phyloP scores from a whole-genome alignment of 2,329 filamentous ascomycete species.

The Mycosphaerella arachidis region DNA sequence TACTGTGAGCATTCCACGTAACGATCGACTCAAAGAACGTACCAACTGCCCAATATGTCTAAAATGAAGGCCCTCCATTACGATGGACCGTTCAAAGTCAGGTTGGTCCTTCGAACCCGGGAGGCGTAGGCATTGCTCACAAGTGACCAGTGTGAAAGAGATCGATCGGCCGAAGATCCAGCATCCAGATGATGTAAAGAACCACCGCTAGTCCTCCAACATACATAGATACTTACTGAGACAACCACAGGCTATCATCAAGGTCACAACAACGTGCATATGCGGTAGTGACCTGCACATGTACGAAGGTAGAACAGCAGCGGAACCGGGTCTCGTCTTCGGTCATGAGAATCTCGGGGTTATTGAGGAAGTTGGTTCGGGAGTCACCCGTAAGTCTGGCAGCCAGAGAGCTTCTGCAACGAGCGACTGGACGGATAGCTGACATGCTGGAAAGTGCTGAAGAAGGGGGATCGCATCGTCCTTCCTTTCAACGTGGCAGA shows the following conservation, averaged over 20 bases:
- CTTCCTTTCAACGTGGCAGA: conserved; percentile 64
- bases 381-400: conserved; percentile 47
- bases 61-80: conserved; percentile 62
- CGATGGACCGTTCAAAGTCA: conserved; percentile 48
- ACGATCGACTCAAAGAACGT: not conserved
- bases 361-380: conserved; percentile 49
- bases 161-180: conserved; percentile 55
- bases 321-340: conserved; percentile 59
- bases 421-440: not conserved
- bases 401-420: not conserved
- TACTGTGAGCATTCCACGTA: not conserved
- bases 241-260: conserved; percentile 58
- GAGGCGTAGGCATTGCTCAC: not conserved
- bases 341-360: conserved; percentile 45
- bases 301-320: conserved; percentile 63
- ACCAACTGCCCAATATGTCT: conserved; percentile 8
- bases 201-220: not conserved
- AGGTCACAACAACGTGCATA: conserved; percentile 57
- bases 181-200: conserved; percentile 43
- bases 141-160: conserved; percentile 57
- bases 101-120: not conserved
- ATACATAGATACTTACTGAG: not conserved
- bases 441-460: conserved; percentile 33
- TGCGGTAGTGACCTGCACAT: conserved; percentile 39
- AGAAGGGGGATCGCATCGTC: conserved; percentile 61